phyloP scores from a whole-genome alignment of 2,329 filamentous ascomycete species.

The Talaromyces sp. region DNA sequence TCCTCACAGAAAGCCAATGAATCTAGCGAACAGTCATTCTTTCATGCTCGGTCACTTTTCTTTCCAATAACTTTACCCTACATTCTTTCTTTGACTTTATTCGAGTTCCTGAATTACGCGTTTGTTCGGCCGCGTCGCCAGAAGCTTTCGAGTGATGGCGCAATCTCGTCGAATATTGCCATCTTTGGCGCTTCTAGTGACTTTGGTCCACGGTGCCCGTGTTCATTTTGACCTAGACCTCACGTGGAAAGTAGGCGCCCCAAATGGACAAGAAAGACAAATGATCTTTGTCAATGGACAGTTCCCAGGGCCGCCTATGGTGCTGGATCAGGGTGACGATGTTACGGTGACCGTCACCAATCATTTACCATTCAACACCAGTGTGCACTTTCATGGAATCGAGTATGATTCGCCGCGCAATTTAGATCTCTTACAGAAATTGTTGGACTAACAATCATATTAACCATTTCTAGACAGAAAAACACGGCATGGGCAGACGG shows the following conservation, averaged over 20 bases:
- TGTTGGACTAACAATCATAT: not conserved
- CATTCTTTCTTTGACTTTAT: not conserved
- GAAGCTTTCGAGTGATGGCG: not conserved
- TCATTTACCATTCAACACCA: conserved; percentile 22
- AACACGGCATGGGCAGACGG: conserved; percentile 60
- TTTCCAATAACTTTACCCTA: not conserved
- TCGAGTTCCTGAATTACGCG: not conserved
- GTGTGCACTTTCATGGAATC: conserved; percentile 27
- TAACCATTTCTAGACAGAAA: conserved; percentile 35
- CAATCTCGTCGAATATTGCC: not conserved
- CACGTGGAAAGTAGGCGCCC: conserved; percentile 21
- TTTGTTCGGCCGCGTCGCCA: not conserved
- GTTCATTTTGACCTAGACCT: conserved; percentile 21
- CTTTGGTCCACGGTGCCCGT: conserved; percentile 7
- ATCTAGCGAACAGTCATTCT: not conserved
- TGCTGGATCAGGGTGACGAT: conserved; percentile 21
- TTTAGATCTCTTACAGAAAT: not conserved
- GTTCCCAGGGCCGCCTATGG: conserved; percentile 23
- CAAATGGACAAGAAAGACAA: conserved; percentile 25
- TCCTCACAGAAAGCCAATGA: not conserved
- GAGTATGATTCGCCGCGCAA: conserved; percentile 2
- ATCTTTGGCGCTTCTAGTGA: not conserved
- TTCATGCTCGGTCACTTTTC: not conserved
- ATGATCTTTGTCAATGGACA: conserved; percentile 27
- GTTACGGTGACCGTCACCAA: conserved; percentile 23